phyloP scores from a whole-genome alignment of 768 basidiomycete genomes.

The Suillus paluster region DNA sequence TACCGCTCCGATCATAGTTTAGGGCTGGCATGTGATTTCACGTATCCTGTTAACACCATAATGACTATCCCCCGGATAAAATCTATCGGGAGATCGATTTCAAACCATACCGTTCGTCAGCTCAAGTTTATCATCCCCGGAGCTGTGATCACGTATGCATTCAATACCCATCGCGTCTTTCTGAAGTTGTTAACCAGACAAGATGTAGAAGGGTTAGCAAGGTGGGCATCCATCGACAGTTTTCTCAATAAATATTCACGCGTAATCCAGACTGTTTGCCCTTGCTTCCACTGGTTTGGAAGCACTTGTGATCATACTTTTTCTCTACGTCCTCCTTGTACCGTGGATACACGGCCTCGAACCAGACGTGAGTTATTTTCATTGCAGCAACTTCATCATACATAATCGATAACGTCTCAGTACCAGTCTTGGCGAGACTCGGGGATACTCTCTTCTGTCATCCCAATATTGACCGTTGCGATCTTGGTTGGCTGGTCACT shows the following conservation, averaged over 20 bases:
- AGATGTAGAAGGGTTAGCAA: conserved; percentile 51
- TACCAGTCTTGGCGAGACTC: conserved; percentile 79
- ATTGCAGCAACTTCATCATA: neutral
- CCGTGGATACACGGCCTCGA: conserved; percentile 71
- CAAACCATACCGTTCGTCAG: conserved; percentile 63
- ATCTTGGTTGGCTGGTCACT: conserved; percentile 74
- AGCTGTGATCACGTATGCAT: conserved; percentile 60
- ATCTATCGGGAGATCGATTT: conserved; percentile 27
- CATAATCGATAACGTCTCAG: conserved; percentile 38
- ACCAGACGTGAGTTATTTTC: conserved; percentile 59
- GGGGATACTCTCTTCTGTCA: conserved; percentile 65
- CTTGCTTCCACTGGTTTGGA: conserved; percentile 58
- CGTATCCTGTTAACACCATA: too few species aligned
- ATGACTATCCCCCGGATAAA: conserved; percentile 25
- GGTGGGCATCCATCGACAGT: conserved; percentile 37
- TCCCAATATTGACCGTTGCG: conserved; percentile 70
- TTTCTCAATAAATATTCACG: neutral
- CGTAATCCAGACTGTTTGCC: conserved; percentile 51
- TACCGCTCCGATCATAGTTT: neutral
- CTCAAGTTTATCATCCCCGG: conserved; percentile 82
- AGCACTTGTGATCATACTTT: conserved; percentile 65
- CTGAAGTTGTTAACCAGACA: conserved; percentile 43
- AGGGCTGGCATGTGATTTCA: neutral
- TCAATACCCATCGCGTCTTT: conserved; percentile 59
- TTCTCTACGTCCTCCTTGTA: conserved; percentile 70